Percentiles rank a stretch among this genome's conserved stretches.
Evolutionary conservation across 192 early-diverging fungal species (phyloP).

Genomic region (Entomortierella beljakovae): DNA sequence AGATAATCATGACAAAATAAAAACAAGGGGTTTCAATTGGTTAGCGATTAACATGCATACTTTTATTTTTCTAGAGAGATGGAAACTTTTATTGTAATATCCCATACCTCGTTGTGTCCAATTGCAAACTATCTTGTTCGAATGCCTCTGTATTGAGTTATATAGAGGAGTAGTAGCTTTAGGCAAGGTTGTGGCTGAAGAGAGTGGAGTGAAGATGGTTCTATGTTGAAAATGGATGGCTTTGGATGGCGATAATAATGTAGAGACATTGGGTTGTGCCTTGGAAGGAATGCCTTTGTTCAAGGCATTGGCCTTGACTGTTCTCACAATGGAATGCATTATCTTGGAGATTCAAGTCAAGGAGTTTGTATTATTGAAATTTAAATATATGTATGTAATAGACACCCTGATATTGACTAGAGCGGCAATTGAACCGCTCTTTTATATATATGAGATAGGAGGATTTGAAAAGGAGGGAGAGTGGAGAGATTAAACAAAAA

Average conservation of each 20-base stretch:
- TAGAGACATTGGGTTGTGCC: neutral
- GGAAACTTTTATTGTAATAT: neutral
- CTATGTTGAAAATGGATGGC: conserved; percentile 5
- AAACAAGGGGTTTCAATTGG: neutral
- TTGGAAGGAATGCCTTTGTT: conserved; percentile 3
- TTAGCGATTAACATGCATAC: neutral
- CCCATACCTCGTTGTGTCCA: conserved; percentile 11
- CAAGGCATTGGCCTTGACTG: conserved; percentile 26
- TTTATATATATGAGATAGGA: too few relatives aligned
- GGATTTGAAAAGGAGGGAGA: too few relatives aligned
- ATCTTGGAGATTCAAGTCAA: too few relatives aligned
- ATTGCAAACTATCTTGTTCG: neutral
- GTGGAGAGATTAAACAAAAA: neutral
- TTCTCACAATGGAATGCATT: conserved; percentile 8
- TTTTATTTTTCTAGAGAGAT: neutral
- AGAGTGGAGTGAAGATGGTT: neutral
- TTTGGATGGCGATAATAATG: conserved; percentile 16
- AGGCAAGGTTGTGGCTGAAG: neutral
- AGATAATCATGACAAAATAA: neutral
- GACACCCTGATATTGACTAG: too few relatives aligned
- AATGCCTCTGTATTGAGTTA: neutral
- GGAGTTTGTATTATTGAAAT: too few relatives aligned
- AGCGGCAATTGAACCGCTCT: too few relatives aligned
- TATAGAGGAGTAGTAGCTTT: neutral
- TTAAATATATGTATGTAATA: neutral